phyloP scores from a whole-genome alignment of 805 yeast genomes.

The Henningerozyma blattae region DNA sequence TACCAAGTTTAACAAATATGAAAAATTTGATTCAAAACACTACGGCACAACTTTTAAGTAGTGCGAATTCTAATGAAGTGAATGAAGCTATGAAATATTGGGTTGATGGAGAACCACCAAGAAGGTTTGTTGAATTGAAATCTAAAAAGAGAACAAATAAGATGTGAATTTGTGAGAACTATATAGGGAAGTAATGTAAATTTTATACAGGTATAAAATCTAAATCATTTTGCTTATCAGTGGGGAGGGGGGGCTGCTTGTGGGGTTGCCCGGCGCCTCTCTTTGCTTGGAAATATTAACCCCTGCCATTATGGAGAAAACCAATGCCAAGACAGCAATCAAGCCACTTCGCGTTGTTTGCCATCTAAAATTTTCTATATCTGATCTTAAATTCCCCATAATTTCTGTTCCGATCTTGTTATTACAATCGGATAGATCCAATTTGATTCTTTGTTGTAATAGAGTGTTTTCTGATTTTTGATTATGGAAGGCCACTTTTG shows the following conservation, averaged over 20 bases:
- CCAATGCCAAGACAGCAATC: slow-evolving; percentile 56
- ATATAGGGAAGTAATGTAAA: too few relatives aligned
- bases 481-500: slow-evolving; percentile 74
- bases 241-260: too few relatives aligned
- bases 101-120: slow-evolving; percentile 63
- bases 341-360: slow-evolving; percentile 83
- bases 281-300: too few relatives aligned
- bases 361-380: slow-evolving; percentile 87
- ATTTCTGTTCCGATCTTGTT: slow-evolving; percentile 77
- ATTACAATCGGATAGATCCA: slow-evolving; percentile 68
- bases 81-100: slow-evolving; percentile 58
- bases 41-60: slow-evolving; percentile 20
- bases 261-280: too few relatives aligned
- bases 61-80: slow-evolving; percentile 52
- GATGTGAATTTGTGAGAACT: slow-evolving; percentile 1
- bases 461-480: slow-evolving; percentile 77
- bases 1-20: slow-evolving; percentile 32
- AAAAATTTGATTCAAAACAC: slow-evolving; percentile 20
- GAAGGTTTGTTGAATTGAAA: slow-evolving; percentile 45
- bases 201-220: too few relatives aligned
- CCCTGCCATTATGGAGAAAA: slow-evolving; percentile 49
- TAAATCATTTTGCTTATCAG: too few relatives aligned
- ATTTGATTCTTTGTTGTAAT: slow-evolving; percentile 52
- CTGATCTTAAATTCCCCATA: slow-evolving; percentile 70
- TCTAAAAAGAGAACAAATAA: slow-evolving; percentile 41